A percentile compares a stretch with the other conserved stretches of the same genome.
Evolutionary conservation across 768 basidiomycete species (phyloP).

Genomic region (Lactifluus pinguis): DNA sequence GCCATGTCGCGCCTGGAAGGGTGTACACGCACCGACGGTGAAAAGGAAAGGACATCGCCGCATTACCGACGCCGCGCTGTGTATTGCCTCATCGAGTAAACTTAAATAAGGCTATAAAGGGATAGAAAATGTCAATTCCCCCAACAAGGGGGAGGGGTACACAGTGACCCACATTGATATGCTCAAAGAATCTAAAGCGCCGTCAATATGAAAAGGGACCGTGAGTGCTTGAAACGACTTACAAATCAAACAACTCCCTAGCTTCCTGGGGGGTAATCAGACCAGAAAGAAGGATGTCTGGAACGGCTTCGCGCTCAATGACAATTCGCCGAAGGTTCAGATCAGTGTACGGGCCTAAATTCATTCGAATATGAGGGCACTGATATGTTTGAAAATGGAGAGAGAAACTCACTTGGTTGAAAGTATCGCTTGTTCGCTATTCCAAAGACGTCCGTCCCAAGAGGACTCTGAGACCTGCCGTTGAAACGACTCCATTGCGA

Average conservation of each 20-base stretch:
- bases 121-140: neutral
- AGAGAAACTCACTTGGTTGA: constrained; percentile 10
- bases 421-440: constrained; percentile 18
- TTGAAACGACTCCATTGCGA: neutral
- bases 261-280: constrained; percentile 26
- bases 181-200: constrained; percentile 39
- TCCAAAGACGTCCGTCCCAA: constrained; percentile 1
- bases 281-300: constrained; percentile 27
- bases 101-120: constrained; percentile 43
- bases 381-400: neutral
- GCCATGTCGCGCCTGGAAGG: neutral
- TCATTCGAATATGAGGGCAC: neutral
- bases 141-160: constrained; percentile 9
- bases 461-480: neutral
- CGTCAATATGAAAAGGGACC: neutral
- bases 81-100: constrained; percentile 47
- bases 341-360: constrained; percentile 24
- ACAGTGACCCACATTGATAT: constrained; percentile 39
- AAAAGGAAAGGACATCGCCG: constrained; percentile 51
- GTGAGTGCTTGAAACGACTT: constrained; percentile 6
- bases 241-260: constrained; percentile 25
- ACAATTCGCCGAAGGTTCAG: constrained; percentile 27
- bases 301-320: constrained; percentile 26
- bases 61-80: constrained; percentile 44
- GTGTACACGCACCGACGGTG: constrained; percentile 42